A percentile compares a stretch with the other conserved stretches of the same genome.
phyloP scores from a whole-genome alignment of 257 asterid genomes.

The Solanum megistacrolobum region DNA sequence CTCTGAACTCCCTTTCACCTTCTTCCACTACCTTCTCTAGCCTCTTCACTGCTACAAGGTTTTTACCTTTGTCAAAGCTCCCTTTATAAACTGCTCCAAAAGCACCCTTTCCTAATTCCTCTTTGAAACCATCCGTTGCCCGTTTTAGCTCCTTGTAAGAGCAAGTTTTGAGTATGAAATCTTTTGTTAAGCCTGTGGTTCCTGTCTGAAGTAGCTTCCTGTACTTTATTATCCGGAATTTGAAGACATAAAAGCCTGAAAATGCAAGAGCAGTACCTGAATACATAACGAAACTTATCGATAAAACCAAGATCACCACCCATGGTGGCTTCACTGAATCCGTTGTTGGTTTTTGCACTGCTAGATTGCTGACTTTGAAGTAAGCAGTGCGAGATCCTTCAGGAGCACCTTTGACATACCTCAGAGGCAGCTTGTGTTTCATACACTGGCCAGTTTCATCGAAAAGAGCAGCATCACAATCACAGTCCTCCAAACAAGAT shows the following conservation, averaged over 20 bases:
- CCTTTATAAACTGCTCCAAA: constrained; percentile 19
- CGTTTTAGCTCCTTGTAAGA: constrained; percentile 11
- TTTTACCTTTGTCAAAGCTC: constrained; percentile 8
- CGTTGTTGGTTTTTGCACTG: not conserved
- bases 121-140: constrained; percentile 11
- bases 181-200: constrained; percentile 6
- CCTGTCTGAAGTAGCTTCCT: constrained; percentile 8
- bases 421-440: constrained; percentile 13
- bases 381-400: not conserved
- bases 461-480: constrained; percentile 13
- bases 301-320: constrained; percentile 8
- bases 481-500: constrained; percentile 17
- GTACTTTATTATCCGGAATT: not conserved
- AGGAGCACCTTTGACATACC: constrained; percentile 1
- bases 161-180: constrained; percentile 12
- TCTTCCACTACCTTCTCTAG: constrained; percentile 17
- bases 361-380: constrained; percentile 5
- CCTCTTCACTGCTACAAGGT: constrained; percentile 14
- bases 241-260: constrained; percentile 2
- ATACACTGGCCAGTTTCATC: not conserved
- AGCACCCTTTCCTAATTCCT: constrained; percentile 11
- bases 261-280: constrained; percentile 3
- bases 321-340: constrained; percentile 14
- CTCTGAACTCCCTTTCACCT: constrained; percentile 17
- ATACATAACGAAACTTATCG: constrained; percentile 1